These are phyloP conservation scores for Chrysoporthe austroafricana DNA, from an alignment of 2,329 filamentous ascomycete genomes.

Conservation along the genomic window DNA sequence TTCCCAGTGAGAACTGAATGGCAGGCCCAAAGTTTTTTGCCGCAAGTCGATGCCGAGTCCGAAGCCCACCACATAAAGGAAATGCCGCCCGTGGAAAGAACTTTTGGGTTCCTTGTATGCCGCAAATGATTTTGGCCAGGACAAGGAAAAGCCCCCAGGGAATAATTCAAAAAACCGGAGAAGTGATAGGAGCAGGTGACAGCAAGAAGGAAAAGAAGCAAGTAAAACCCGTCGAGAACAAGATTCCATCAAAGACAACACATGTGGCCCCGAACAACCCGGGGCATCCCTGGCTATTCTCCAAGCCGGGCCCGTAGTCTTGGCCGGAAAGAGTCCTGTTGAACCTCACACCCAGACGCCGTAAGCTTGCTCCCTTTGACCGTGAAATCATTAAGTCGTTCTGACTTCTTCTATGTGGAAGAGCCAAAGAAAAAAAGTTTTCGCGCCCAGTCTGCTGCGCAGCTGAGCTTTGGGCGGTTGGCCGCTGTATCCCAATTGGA, in stretches of 20 bases:
- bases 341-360: conserved; percentile 29
- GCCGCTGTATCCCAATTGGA: not conserved
- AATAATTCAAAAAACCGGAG: not conserved
- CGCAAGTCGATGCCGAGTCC: not conserved
- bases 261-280: conserved; percentile 2
- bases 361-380: conserved; percentile 29
- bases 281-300: conserved; percentile 12
- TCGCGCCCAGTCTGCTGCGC: not conserved
- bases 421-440: conserved; percentile 2
- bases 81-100: conserved; percentile 2
- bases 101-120: conserved; percentile 19
- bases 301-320: conserved; percentile 14
- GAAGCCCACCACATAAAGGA: not conserved
- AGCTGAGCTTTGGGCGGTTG: not conserved
- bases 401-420: conserved; percentile 1
- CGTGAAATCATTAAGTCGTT: conserved; percentile 30
- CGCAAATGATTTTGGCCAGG: conserved; percentile 7
- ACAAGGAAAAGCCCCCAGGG: conserved; percentile 6
- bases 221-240: not conserved
- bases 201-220: conserved; percentile 6
- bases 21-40: conserved; percentile 7
- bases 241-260: not conserved
- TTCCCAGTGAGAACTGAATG: conserved; percentile 5
- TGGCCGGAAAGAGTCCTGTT: conserved; percentile 27
- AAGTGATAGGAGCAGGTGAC: not conserved